A percentile compares a stretch with the other conserved stretches of the same genome.
phyloP scores from a whole-genome alignment of 768 basidiomycete species.

The Trametes villosa region DNA sequence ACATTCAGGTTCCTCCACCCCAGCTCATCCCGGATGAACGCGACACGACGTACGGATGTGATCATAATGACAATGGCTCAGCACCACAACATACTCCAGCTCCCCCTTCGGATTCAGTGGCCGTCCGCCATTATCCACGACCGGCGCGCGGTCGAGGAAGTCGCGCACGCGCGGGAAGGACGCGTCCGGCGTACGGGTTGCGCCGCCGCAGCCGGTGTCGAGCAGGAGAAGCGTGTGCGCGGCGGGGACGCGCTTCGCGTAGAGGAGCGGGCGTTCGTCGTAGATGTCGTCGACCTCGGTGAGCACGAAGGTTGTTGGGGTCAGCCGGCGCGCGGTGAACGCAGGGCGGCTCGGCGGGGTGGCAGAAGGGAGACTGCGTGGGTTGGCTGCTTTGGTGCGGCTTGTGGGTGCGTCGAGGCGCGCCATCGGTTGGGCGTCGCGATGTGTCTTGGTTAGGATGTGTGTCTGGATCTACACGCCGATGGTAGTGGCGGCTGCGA shows the following conservation, averaged over 20 bases:
- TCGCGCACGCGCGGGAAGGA: slow-evolving; percentile 48
- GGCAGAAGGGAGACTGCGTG: not conserved
- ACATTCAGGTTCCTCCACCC: not conserved
- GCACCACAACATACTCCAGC: slow-evolving; percentile 51
- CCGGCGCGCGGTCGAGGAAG: slow-evolving; percentile 51
- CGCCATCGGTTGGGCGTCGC: too few relatives aligned
- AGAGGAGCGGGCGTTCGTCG: slow-evolving; percentile 58
- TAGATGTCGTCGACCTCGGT: slow-evolving; percentile 56
- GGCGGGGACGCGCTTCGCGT: slow-evolving; percentile 47
- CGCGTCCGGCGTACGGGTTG: slow-evolving; percentile 44
- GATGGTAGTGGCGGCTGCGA: not conserved
- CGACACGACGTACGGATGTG: slow-evolving; percentile 51
- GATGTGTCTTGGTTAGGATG: too few relatives aligned
- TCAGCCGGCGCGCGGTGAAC: slow-evolving; percentile 42
- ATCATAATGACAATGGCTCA: slow-evolving; percentile 62
- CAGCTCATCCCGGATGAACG: not conserved
- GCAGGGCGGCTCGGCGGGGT: slow-evolving; percentile 20
- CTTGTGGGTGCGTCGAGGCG: not conserved
- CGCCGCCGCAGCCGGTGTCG: slow-evolving; percentile 61
- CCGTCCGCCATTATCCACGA: slow-evolving; percentile 46
- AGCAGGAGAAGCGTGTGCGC: slow-evolving; percentile 50
- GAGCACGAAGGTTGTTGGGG: slow-evolving; percentile 46
- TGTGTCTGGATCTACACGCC: not conserved
- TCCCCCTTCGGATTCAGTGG: slow-evolving; percentile 49
- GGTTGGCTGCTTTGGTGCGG: not conserved